A percentile compares a stretch with the other conserved stretches of the same genome.
These are phyloP conservation scores for Entonaema liquescens DNA, from an alignment of 495 filamentous ascomycete species.

Conservation along the genomic window DNA sequence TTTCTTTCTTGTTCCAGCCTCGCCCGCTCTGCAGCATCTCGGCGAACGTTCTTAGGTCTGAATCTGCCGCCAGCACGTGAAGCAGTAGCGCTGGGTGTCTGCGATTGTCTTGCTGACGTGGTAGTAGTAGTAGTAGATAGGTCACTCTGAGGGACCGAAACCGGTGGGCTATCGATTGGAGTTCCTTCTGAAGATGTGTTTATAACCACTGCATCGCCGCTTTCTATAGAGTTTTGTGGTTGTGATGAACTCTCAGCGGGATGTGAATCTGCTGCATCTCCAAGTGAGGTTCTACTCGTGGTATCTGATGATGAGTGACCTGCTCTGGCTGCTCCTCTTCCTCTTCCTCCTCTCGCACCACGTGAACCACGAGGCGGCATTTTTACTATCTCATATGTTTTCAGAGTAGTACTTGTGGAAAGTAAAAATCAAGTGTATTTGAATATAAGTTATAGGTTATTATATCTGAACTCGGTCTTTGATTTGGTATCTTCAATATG, in stretches of 20 bases:
- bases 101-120: conserved; percentile 25
- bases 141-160: conserved; percentile 20
- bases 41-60: conserved; percentile 54
- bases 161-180: neutral
- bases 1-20: conserved; percentile 51
- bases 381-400: conserved; percentile 14
- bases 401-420: neutral
- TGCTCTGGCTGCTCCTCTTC: conserved; percentile 29
- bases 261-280: conserved; percentile 20
- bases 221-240: conserved; percentile 15
- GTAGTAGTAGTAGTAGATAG: conserved; percentile 9
- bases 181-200: neutral
- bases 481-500: neutral
- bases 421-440: neutral
- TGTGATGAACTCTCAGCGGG: conserved; percentile 15
- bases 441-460: neutral
- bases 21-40: conserved; percentile 54
- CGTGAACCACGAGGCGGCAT: conserved; percentile 41
- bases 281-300: conserved; percentile 16
- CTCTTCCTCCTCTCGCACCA: conserved; percentile 26
- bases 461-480: neutral
- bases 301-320: conserved; percentile 19
- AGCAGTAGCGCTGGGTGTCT: conserved; percentile 25
- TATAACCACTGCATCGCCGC: neutral
- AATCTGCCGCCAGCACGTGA: conserved; percentile 43